phyloP scores from a whole-genome alignment of 2,329 filamentous ascomycete genomes.

The Scorias spongiosa region DNA sequence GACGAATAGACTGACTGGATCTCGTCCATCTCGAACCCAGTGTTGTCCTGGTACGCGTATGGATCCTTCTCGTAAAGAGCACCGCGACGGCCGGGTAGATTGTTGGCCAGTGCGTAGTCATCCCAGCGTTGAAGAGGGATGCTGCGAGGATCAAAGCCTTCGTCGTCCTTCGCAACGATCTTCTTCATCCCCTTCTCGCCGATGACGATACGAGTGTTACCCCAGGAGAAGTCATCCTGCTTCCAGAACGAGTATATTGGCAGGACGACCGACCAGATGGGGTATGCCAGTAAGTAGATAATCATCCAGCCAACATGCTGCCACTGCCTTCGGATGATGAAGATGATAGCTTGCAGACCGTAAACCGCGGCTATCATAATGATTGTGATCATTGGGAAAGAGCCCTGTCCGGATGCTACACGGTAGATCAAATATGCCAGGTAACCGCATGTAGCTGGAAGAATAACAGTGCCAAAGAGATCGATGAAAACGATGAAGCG shows the following conservation, averaged over 20 bases:
- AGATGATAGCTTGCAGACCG: conserved; percentile 88
- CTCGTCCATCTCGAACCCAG: conserved; percentile 90
- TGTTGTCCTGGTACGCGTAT: conserved; percentile 19
- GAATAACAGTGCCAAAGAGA: conserved; percentile 79
- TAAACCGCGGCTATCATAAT: conserved; percentile 84
- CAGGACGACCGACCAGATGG: conserved; percentile 79
- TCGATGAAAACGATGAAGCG: conserved; percentile 92
- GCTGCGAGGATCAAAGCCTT: conserved; percentile 77
- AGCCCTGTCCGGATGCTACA: conserved; percentile 52
- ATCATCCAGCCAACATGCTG: conserved; percentile 99
- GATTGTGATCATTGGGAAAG: conserved; percentile 75
- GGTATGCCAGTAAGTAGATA: conserved; percentile 91
- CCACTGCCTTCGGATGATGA: conserved; percentile 94
- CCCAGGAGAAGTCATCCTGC: conserved; percentile 97
- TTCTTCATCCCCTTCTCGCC: conserved; percentile 86
- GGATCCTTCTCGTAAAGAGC: conserved; percentile 45
- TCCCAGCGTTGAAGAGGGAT: conserved; percentile 96
- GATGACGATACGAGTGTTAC: conserved; percentile 93
- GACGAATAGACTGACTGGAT: conserved; percentile 95
- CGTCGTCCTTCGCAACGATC: conserved; percentile 69
- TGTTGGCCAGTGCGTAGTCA: conserved; percentile 77
- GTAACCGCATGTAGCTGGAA: conserved; percentile 78
- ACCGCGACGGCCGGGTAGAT: conserved; percentile 79
- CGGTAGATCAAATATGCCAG: conserved; percentile 75
- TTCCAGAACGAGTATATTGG: conserved; percentile 99